Base-by-base conservation (phyloP, 2,329 filamentous ascomycete species). In the Cytospora piceicola region DNA sequence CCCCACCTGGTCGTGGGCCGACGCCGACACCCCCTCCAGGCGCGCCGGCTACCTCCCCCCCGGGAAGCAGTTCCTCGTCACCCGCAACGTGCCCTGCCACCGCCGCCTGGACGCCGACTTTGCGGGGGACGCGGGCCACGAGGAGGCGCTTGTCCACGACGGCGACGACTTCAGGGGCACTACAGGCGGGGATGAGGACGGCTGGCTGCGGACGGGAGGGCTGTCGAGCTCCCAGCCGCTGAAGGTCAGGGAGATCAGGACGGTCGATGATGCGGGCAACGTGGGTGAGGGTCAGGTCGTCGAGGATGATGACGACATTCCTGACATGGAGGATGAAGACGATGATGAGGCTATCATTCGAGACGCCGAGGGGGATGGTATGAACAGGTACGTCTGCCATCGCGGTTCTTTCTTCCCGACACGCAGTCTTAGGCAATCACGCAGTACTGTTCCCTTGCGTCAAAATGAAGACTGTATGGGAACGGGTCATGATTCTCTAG, bases 271-370 rank as follows among this genome's bases (percentile, higher is more conserved):
- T 73, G 89, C 90, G 29, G 94, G 94, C 30, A 94, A 95, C 73
- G 83, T 96, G 54, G 93, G 90, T 17, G 92, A 94, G 65, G 83
- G 86, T 64, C 89, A 89, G 59, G 84, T 87, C 36, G 81, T 91
- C 6, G 85, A 88, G 32, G 90, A 90, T 63, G 90, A 90, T 61
- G 88, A 92, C 54, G 94, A 97, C 73, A 97, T 98, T 68, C 94
- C 94, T 0, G 94, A 98, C 75, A 98, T 98, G 93, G 95, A 98
- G 75, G 95, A 98, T 69, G 94, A 98, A 65, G 94, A 98, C 70
- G 94, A 97, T 68, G 94, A 96, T 69, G 94, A 98, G 78, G 95
- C 95, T 54, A 98, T 99, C 75, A 98, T 98, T 73, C 85, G 91
- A 15, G 93, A 96, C 72, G 83, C 87, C 8, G 79, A 83, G 32